phyloP scores from a whole-genome alignment of 2,329 filamentous ascomycete genomes.

The Pseudocercospora pini-densiflorae region DNA sequence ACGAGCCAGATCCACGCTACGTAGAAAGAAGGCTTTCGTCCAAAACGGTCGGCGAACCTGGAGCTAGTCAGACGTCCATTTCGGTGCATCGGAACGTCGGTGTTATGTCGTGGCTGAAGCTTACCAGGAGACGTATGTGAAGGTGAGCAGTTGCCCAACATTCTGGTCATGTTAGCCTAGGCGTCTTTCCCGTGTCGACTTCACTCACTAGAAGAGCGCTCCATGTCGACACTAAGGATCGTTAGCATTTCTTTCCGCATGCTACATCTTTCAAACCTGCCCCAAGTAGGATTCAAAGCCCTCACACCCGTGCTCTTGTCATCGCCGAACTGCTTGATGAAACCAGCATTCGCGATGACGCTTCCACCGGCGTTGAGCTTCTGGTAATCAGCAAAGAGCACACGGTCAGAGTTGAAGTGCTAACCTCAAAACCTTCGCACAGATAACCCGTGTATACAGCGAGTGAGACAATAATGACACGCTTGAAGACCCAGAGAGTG shows the following conservation, averaged over 20 bases:
- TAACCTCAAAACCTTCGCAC: slow-evolving; percentile 13
- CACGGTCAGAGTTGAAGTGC: not conserved
- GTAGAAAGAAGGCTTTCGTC: slow-evolving; percentile 12
- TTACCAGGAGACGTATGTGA: slow-evolving; percentile 14
- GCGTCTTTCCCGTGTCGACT: not conserved
- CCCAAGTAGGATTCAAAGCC: slow-evolving; percentile 12
- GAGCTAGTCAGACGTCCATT: not conserved
- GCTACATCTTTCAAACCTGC: not conserved
- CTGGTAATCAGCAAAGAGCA: not conserved
- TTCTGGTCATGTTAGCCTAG: slow-evolving; percentile 2
- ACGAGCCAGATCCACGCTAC: slow-evolving; percentile 14
- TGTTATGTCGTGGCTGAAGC: not conserved
- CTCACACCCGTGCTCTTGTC: slow-evolving; percentile 2
- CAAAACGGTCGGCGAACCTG: slow-evolving; percentile 15
- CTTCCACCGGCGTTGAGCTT: slow-evolving; percentile 2
- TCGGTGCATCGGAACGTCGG: not conserved
- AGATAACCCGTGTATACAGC: slow-evolving; percentile 12
- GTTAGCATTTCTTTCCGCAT: not conserved
- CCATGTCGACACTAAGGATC: slow-evolving; percentile 6
- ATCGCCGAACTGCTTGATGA: slow-evolving; percentile 15
- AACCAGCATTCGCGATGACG: slow-evolving; percentile 13
- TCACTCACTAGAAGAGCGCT: slow-evolving; percentile 8
- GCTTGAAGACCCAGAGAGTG: slow-evolving; percentile 11
- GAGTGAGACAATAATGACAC: slow-evolving; percentile 5
- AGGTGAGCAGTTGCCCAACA: slow-evolving; percentile 14